Percentiles rank a stretch among this genome's conserved stretches.
Conservation (phyloP, 2,329 filamentous ascomycete species). For the Fusarium compactum region DNA sequence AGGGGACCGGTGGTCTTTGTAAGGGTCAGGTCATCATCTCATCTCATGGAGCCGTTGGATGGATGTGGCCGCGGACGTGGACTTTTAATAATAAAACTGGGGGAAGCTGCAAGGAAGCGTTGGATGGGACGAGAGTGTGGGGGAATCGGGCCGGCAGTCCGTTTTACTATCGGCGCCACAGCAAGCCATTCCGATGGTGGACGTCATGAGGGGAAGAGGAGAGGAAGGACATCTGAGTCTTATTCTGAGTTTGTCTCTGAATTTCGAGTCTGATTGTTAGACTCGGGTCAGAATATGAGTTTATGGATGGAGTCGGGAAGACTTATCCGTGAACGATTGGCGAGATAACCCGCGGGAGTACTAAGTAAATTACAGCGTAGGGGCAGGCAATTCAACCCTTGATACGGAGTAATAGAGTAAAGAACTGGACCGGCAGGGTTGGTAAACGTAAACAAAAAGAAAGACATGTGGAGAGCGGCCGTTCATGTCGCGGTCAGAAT, state of each 20-base stretch:
- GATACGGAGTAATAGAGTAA: neutral
- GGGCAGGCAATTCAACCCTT: neutral
- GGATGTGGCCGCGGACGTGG: neutral
- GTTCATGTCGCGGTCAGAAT: neutral
- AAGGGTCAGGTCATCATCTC: constrained; percentile 22
- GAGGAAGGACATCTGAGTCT: neutral
- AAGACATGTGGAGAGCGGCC: constrained; percentile 1
- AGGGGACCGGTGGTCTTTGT: constrained; percentile 5
- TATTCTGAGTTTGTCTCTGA: neutral
- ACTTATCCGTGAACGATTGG: neutral
- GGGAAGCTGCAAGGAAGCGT: constrained; percentile 29
- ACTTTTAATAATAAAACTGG: neutral
- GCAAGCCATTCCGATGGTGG: constrained; percentile 40
- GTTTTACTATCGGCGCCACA: constrained; percentile 44
- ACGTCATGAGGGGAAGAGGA: constrained; percentile 25
- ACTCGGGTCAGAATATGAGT: too few relatives aligned
- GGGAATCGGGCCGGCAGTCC: constrained; percentile 47
- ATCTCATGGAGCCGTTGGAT: constrained; percentile 2
- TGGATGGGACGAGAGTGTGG: constrained; percentile 40
- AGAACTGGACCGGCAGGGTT: neutral
- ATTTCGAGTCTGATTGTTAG: neutral
- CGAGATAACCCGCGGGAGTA: neutral
- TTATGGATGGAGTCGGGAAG: neutral
- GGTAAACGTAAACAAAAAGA: neutral
- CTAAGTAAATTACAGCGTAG: neutral